Percentiles rank a stretch among this genome's conserved stretches.
Conservation (phyloP, 345 rosid genomes). For the Litchi chinensis region DNA sequence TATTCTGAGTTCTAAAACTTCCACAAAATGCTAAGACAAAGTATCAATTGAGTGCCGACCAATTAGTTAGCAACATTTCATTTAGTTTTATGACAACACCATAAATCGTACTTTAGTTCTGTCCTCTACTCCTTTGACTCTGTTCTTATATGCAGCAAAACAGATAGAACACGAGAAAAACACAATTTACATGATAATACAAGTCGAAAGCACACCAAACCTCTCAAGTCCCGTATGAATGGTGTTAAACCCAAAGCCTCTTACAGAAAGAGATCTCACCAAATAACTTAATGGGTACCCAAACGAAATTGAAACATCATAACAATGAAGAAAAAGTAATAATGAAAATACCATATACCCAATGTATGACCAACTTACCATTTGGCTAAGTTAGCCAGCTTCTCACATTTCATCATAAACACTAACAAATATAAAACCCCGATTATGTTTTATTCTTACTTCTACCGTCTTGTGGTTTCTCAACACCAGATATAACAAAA, state of each 20-base stretch:
- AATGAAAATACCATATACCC: background rate
- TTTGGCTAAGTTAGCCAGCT: background rate
- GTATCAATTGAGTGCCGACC: background rate
- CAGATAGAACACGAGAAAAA: background rate
- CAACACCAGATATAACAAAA: background rate
- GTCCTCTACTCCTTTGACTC: background rate
- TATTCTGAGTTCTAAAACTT: background rate
- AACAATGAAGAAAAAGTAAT: conserved; percentile 3
- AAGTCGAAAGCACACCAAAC: background rate
- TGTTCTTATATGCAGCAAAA: background rate
- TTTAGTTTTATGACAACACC: background rate
- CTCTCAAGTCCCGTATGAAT: background rate
- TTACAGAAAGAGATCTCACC: background rate
- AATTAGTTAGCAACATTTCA: background rate
- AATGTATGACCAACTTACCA: too few species aligned
- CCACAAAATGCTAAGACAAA: background rate
- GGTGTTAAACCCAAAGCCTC: background rate
- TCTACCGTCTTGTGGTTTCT: background rate
- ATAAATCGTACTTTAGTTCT: background rate
- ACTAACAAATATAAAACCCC: background rate
- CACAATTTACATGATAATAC: background rate
- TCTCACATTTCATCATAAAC: background rate
- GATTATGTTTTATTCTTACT: background rate
- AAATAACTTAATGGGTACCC: background rate
- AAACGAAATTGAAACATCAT: background rate